phyloP scores from a whole-genome alignment of 495 filamentous ascomycete species.

The Usnea hakonensis region DNA sequence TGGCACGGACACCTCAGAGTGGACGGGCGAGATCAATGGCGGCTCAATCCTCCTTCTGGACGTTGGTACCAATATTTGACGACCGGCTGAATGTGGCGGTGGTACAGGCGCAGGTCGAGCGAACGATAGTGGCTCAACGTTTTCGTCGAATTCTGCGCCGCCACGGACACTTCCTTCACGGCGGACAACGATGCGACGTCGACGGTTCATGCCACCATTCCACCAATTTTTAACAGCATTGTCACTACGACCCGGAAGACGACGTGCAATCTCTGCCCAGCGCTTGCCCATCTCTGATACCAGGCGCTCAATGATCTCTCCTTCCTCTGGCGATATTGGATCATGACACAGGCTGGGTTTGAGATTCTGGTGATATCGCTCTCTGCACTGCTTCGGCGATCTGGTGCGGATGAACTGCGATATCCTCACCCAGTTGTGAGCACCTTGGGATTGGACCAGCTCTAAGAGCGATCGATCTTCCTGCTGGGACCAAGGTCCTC shows the following conservation, averaged over 20 bases:
- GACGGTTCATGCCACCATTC: slow-evolving; percentile 90
- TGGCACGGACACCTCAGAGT: slow-evolving; percentile 50
- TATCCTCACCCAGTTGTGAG: slow-evolving; percentile 90
- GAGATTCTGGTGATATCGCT: slow-evolving; percentile 91
- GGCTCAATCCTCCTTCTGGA: slow-evolving; percentile 47
- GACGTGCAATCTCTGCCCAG: slow-evolving; percentile 92
- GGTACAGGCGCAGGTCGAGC: slow-evolving; percentile 18
- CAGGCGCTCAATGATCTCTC: slow-evolving; percentile 68
- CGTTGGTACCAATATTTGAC: slow-evolving; percentile 40
- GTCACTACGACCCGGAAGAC: slow-evolving; percentile 82
- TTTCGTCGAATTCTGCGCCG: slow-evolving; percentile 19
- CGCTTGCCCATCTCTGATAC: slow-evolving; percentile 78
- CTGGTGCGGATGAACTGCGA: slow-evolving; percentile 66
- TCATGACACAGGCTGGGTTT: slow-evolving; percentile 86
- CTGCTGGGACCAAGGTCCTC: slow-evolving; percentile 81
- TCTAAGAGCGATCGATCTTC: slow-evolving; percentile 69
- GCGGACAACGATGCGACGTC: slow-evolving; percentile 24
- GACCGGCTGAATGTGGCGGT: slow-evolving; percentile 21
- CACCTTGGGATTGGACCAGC: slow-evolving; percentile 68
- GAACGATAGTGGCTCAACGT: slow-evolving; percentile 25
- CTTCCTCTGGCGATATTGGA: slow-evolving; percentile 88
- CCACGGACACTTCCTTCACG: slow-evolving; percentile 13
- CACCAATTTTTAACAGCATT: slow-evolving; percentile 99
- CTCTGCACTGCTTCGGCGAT: slow-evolving; percentile 91
- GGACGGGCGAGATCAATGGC: slow-evolving; percentile 63